These are phyloP conservation scores for Rubia tinctorum DNA, from an alignment of 305 asterid species.

Conservation along the genomic window DNA sequence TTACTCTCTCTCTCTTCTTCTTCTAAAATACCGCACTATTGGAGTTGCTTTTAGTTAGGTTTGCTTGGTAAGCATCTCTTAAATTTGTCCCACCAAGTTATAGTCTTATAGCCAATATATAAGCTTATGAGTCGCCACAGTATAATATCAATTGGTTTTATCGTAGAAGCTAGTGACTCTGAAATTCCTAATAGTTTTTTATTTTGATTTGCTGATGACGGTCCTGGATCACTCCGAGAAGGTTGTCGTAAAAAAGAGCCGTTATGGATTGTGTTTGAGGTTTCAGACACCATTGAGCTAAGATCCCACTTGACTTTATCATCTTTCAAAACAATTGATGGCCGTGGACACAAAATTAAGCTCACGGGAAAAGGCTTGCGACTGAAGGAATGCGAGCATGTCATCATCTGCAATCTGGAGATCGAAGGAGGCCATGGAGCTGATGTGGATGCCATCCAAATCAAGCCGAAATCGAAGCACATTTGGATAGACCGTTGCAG, in stretches of 20 bases:
- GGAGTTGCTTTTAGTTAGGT: too few species aligned
- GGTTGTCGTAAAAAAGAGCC: slow-evolving; percentile 82
- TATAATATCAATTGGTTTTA: too few species aligned
- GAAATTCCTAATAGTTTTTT: not conserved
- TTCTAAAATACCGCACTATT: too few species aligned
- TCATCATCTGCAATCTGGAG: slow-evolving; percentile 70
- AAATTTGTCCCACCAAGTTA: too few species aligned
- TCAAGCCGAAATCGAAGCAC: slow-evolving; percentile 76
- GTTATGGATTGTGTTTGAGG: slow-evolving; percentile 72
- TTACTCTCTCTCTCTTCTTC: too few species aligned
- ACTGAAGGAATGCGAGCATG: slow-evolving; percentile 81
- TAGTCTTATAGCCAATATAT: too few species aligned
- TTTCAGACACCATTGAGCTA: slow-evolving; percentile 83
- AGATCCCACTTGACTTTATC: slow-evolving; percentile 57
- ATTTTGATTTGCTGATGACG: slow-evolving; percentile 51
- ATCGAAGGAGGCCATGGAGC: slow-evolving; percentile 70
- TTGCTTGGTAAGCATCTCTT: too few species aligned
- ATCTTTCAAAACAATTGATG: slow-evolving; percentile 81
- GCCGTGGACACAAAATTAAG: slow-evolving; percentile 76
- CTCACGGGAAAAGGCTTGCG: slow-evolving; percentile 76
- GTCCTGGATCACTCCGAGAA: slow-evolving; percentile 86
- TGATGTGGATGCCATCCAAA: slow-evolving; percentile 80
- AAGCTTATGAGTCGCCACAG: too few species aligned
- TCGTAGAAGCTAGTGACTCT: too few species aligned
- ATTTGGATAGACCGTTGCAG: slow-evolving; percentile 94